Evolutionary conservation across 1,284 basidiomycete species (phyloP), one percentile per base, ranked within the genome.

Genomic region (Rhodotorula sp.): DNA sequence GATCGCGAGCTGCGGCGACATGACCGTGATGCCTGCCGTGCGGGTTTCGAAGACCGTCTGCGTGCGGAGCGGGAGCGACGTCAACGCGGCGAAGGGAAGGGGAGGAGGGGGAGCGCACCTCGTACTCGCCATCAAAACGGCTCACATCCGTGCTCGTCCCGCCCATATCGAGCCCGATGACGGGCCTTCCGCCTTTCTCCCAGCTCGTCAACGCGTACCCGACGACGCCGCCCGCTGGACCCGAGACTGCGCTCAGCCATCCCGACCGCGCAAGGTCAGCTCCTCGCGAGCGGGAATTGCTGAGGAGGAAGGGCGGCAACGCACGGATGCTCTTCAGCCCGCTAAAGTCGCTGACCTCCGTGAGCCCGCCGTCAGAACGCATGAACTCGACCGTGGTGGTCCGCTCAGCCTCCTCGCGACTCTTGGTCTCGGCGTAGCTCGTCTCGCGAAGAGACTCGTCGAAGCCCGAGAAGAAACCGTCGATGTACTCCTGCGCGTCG

Each of bases 131-230:
- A 36, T 89, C 90, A 79, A 88, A 96, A 10, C 94, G 86, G 6
- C 91, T 92, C 21, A 59, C 93, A 78, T 97, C 94, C 0, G 93
- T 96, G 0, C 88, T 90, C 0, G 94, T 96, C 1, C 93, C 94
- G 12, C 93, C 93, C 62, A 70, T 69, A 39, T 65, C 70, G 44
- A 73, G 60, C 2, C 67, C 90, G 76, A 94, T 92, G 64, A 92
- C 86, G 0, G 91, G 89, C 51, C 85, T 83, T 86, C 70, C 85
- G 82, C 72, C 87, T 81, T 62, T 85, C 84, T 93, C 91, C 87
- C 89, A 94, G 73, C 88, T 89, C 3, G 92, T 94, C 66, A 92
- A 81, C 2, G 91, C 90, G 82, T 91, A 92, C 0, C 91, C 92
- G 0, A 94, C 91, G 6, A 94, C 92, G 12, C 92, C 92, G 7